Percentiles rank a stretch among this genome's conserved stretches.
Evolutionary conservation across 345 rosid genomes (phyloP).

Genomic region (Rhizophora apiculata): DNA sequence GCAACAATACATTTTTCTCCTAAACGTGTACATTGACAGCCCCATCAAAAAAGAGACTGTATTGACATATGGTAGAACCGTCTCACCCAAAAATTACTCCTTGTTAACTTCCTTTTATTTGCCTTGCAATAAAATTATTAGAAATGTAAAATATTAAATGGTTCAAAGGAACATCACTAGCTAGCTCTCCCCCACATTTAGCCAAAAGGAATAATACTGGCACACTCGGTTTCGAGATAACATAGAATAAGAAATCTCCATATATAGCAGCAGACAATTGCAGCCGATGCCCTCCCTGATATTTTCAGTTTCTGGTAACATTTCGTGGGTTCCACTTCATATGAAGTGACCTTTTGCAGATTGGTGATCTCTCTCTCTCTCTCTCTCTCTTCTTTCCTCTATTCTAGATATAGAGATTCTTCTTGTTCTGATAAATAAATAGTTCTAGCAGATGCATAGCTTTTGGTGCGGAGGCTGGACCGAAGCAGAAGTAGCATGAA

Average conservation of each 20-base stretch:
- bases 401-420: background rate
- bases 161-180: constrained; percentile 1
- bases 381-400: background rate
- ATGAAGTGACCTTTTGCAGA: constrained; percentile 7
- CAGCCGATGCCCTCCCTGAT: constrained; percentile 13
- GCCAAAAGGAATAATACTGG: constrained; percentile 23
- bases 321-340: constrained; percentile 7
- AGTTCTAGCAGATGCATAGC: background rate
- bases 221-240: constrained; percentile 20
- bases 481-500: background rate
- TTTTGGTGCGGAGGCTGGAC: background rate
- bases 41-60: no score
- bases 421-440: background rate
- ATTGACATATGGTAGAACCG: no score
- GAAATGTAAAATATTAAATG: background rate
- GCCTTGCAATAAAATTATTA: background rate
- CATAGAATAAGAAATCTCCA: constrained; percentile 24
- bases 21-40: no score
- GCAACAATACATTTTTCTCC: constrained; percentile 7
- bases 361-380: background rate
- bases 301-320: constrained; percentile 17
- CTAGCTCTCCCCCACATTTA: constrained; percentile 20
- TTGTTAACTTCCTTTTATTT: background rate
- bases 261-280: constrained; percentile 24
- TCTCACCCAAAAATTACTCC: background rate